These are phyloP conservation scores for Silybum marianum DNA, from an alignment of 129 eudicot species.

Conservation along the genomic window DNA sequence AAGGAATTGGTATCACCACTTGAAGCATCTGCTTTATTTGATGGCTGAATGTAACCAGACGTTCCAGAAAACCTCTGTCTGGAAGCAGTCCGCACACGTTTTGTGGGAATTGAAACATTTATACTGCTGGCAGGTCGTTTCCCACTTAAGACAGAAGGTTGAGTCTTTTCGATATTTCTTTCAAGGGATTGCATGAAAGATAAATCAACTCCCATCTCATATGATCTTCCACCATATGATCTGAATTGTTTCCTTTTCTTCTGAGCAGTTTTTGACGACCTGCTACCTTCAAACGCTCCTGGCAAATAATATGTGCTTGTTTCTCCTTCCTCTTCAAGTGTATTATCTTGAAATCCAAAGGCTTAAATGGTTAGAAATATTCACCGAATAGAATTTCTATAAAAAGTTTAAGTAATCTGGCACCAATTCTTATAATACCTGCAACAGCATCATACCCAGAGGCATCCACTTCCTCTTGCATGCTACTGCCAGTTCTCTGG, in stretches of 20 bases:
- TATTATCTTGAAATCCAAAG: conserved; percentile 54
- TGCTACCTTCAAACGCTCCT: conserved; percentile 61
- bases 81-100: conserved; percentile 87
- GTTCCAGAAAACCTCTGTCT: conserved; percentile 74
- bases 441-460: conserved; percentile 62
- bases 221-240: conserved; percentile 46
- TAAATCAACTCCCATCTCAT: conserved; percentile 50
- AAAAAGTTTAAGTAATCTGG: conserved; percentile 19
- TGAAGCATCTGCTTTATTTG: conserved; percentile 76
- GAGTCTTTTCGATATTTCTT: conserved; percentile 45
- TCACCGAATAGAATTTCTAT: background rate
- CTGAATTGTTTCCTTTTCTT: conserved; percentile 62
- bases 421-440: conserved; percentile 45
- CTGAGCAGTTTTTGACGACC: conserved; percentile 47
- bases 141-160: conserved; percentile 49
- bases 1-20: conserved; percentile 94
- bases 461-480: conserved; percentile 73
- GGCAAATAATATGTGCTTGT: conserved; percentile 65
- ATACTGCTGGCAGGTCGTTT: conserved; percentile 71
- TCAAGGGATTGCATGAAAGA: conserved; percentile 52
- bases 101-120: conserved; percentile 79
- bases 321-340: conserved; percentile 82
- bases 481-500: conserved; percentile 63
- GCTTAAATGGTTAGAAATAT: conserved; percentile 33
- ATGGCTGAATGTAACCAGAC: conserved; percentile 54